A percentile compares a stretch with the other conserved stretches of the same genome.
Evolutionary conservation across 208 protist genomes (phyloP).

Genomic region (Acanthamoeba sp.): DNA sequence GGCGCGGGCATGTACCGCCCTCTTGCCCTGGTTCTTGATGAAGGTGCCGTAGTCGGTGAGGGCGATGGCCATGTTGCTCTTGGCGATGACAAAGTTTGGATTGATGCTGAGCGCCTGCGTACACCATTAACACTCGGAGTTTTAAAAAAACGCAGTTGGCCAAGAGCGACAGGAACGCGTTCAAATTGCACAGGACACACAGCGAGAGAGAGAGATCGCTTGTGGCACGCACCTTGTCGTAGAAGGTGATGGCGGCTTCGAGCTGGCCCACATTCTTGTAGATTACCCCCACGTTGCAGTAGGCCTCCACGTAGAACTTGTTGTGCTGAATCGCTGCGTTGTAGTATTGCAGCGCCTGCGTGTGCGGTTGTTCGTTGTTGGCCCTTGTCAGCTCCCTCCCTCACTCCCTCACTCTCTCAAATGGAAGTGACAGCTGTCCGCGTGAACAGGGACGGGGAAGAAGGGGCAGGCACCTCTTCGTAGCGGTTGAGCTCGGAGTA

Average conservation of each 20-base stretch:
- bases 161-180: too few species aligned
- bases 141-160: conserved; percentile 24
- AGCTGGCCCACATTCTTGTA: conserved; percentile 82
- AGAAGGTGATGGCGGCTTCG: conserved; percentile 65
- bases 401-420: too few species aligned
- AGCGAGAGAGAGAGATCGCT: background rate
- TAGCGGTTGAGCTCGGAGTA: conserved; percentile 62
- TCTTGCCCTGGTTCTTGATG: conserved; percentile 75
- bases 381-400: too few species aligned
- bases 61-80: conserved; percentile 80
- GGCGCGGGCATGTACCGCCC: background rate
- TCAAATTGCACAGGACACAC: too few species aligned
- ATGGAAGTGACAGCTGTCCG: too few species aligned
- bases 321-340: conserved; percentile 75
- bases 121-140: background rate
- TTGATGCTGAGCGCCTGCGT: conserved; percentile 76
- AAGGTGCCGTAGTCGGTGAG: conserved; percentile 84
- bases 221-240: conserved; percentile 39
- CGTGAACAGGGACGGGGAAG: background rate
- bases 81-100: conserved; percentile 77
- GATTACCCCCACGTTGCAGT: conserved; percentile 87
- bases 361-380: background rate
- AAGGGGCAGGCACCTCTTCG: background rate
- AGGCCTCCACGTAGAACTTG: conserved; percentile 83
- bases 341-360: conserved; percentile 79